phyloP scores from a whole-genome alignment of 2,329 filamentous ascomycete species.

The Chrysoporthe austroafricana region DNA sequence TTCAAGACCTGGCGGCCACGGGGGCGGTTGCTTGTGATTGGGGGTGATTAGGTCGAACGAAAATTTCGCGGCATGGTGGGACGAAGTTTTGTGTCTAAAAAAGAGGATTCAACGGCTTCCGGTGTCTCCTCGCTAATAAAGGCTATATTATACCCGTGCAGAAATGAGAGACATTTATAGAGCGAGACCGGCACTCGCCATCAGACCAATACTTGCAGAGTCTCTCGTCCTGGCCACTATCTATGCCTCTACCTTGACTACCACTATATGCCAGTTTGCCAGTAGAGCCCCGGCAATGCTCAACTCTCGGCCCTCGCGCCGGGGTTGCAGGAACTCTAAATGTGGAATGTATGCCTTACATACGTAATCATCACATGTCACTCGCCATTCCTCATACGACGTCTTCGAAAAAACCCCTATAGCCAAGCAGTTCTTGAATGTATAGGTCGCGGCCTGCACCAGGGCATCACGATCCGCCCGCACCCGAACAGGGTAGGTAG shows the following conservation, averaged over 20 bases:
- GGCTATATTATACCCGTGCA: not conserved
- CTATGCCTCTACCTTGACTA: not conserved
- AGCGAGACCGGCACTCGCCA: not conserved
- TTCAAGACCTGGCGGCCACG: not conserved
- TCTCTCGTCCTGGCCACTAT: too few species aligned
- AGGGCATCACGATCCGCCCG: not conserved
- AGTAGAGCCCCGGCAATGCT: not conserved
- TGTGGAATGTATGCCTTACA: not conserved
- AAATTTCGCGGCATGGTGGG: not conserved
- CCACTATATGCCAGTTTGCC: not conserved
- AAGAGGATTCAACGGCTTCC: not conserved
- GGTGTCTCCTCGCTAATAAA: not conserved
- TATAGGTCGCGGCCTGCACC: not conserved
- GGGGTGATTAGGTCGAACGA: not conserved
- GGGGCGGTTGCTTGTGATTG: not conserved
- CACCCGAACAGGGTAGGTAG: not conserved
- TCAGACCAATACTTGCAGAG: not conserved
- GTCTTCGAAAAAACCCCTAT: too few species aligned
- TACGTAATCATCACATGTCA: not conserved
- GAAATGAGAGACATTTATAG: not conserved
- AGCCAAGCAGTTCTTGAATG: too few species aligned
- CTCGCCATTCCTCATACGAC: not conserved
- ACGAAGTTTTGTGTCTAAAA: not conserved
- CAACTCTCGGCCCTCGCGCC: not conserved
- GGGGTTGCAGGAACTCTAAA: not conserved